Evolutionary conservation across 164 flowering plant genomes (phyloP), one percentile per base, ranked within the genome.

Genomic region (Vitis rotundifolia): DNA sequence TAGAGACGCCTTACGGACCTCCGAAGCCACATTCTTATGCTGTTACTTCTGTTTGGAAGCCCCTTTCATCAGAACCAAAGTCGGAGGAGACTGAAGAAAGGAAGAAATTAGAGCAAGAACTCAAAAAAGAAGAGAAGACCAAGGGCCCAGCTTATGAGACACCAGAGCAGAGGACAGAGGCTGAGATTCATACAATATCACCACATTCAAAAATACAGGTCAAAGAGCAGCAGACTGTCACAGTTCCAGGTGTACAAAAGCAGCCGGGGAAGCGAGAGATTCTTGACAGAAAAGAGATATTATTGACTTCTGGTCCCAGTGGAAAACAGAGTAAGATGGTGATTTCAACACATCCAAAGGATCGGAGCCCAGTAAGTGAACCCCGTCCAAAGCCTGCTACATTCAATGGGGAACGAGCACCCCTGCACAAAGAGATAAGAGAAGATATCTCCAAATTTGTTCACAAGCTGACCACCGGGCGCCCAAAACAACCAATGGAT

Each of bases 381-480:
- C 12, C 70, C 48, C 69, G 13, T 54, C 77, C 71, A 18, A 76
- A 66, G 37, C 59, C 68, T 59, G 51, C 59, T 26, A 49, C 29
- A 68, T 58, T 73, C 64, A 68, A 47, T 19, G 73, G 63, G 11
- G 81, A 78, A 66, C 61, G 55, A 56, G 28, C 70, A 66, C 57
- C 82, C 8, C 64, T 78, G 49, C 79, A 78, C 31, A 81, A 77
- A 72, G 79, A 73, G 59, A 73, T 85, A 59, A 83, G 52, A 67
- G 83, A 85, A 31, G 85, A 83, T 37, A 67, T 82, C 19, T 75
- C 88, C 1, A 84, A 72, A 67, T 67, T 79, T 49, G 63, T 78
- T 61, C 75, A 83, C 10, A 80, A 76, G 77, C 65, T 83, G 73
- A 65, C 82, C 13, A 58, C 64, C 9, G 80, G 68, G 26, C 71